Base-by-base conservation (phyloP, 495 filamentous ascomycete genomes). In the Chlorociboria aeruginascens region DNA sequence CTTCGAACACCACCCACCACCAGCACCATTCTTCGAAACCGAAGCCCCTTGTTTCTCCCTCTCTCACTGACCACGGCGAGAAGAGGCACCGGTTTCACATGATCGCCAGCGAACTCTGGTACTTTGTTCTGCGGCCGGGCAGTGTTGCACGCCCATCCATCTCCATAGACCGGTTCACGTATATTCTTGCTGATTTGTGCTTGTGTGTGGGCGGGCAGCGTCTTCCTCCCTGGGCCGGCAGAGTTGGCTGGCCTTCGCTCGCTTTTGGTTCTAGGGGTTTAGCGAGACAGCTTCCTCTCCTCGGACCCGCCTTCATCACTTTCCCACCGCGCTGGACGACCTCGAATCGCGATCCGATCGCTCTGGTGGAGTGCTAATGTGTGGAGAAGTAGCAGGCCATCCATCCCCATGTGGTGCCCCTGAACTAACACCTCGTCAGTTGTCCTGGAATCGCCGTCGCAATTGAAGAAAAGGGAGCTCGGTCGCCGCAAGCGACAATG, bases 381-480 rank as follows among this genome's bases (percentile, higher is more conserved):
- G 30, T 40, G 20, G 49, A 58, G 55, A 44, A 52, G 55, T 58
- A 55, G 43, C 41, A 7, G n/a, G 33, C 25, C 31, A 20, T 11
- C 16, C 29, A 11, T 33, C 40, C 41, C n/a, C 30, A 43, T 39
- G 37, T 34, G 6, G 32, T 31, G 36, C 32, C 35, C 49, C 45
- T 54, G 31, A 39, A 44, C 51, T 59, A 55, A 59, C 49, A 10
- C 16, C 10, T n/a, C 32, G 33, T 17, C 33, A 55, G 52, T 48
- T 20, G 32, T 40, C 38, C 30, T 33, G 46, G 29, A 40, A 33
- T 48, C 46, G 52, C 48, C 44, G 51, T 52, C 55, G 55, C 54
- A 58, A 42, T 14, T 34, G 9, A 32, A 17, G 42, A 46, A 33
- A 46, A 54, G 48, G 51, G 45, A 47, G 46, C 48, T 36, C 41